Base-by-base conservation (phyloP, 306 rosid genomes). In the Quercus dentata region DNA sequence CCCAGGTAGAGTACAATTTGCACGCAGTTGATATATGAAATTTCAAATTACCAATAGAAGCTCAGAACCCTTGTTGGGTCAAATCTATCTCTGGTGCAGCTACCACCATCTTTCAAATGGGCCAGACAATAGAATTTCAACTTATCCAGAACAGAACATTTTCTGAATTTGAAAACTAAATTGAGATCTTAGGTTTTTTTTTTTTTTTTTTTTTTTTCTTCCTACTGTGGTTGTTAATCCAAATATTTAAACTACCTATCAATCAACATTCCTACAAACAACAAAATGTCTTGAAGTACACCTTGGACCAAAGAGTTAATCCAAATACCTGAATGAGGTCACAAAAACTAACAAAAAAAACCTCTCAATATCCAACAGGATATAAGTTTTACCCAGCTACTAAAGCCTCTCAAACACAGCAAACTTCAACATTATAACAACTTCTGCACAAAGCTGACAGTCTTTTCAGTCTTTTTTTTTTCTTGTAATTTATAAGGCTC, bases 1-100 rank as follows among this genome's bases (percentile, higher is more conserved):
- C 49, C 49, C 72, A 25, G 27, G 76, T 55, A 71, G 76, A 28
- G 71, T 70, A 46, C 20, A 62, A 14, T 71, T 76, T 44, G 68
- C 25, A 80, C 33, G 78, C 61, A 38, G 65, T 71, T 23, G 59
- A 73, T 18, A 18, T 38, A 28, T 35, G 9, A 74, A 61, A 5
- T 62, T 58, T 28, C 57, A 33, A 23, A n/a, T 54, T 19, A 62
- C 44, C 28, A 62, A 41, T 31, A 62, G 23, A 51, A 59, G 56
- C 56, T 51, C 57, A 80, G 55, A 7, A 56, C 31, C 27, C 17
- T 68, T 51, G 51, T 21, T 51, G 62, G 35, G 44, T 54, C 59
- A 20, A 14, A 27, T 35, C 69, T 27, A 62, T 27, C 41, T 62
- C 41, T 28, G 28, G 30, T 59, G 70, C 70, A 64, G 20, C 70